Evolutionary conservation across 208 protist genomes (phyloP).

Genomic region (Acanthamoeba rhysodes): DNA sequence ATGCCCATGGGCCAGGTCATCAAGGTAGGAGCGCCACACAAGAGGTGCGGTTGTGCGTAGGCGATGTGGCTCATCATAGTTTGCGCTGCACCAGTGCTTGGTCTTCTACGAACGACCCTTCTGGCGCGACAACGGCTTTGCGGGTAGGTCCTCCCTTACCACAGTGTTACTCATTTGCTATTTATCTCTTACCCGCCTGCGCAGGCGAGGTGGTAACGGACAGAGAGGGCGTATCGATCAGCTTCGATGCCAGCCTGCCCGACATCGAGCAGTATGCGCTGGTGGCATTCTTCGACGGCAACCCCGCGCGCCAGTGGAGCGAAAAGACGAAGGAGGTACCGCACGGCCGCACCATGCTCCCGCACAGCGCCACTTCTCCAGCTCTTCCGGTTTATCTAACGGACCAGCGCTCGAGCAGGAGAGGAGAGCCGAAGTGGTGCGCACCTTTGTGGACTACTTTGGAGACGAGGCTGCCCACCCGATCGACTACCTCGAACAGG

Average conservation of each 20-base stretch:
- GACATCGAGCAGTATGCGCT: constrained; percentile 53
- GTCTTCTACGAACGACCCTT: constrained; percentile 75
- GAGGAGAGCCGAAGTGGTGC: not conserved
- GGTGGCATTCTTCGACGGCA: constrained; percentile 77
- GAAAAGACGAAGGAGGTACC: not conserved
- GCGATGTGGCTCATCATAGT: not conserved
- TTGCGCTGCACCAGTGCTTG: not conserved
- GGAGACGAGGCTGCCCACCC: constrained; percentile 1
- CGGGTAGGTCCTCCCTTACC: not conserved
- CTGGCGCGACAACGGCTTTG: constrained; percentile 70
- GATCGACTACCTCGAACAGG: constrained; percentile 44
- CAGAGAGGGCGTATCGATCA: not conserved
- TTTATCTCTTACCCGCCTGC: too few species aligned
- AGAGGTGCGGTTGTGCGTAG: not conserved
- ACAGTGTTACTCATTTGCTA: too few species aligned
- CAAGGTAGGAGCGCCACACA: constrained; percentile 21
- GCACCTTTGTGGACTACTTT: not conserved
- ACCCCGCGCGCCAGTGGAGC: constrained; percentile 32
- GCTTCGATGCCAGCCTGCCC: constrained; percentile 59
- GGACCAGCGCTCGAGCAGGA: not conserved
- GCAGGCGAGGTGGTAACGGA: constrained; percentile 64
- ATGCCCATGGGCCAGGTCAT: constrained; percentile 79
- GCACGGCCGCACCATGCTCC: not conserved
- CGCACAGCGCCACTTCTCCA: not conserved
- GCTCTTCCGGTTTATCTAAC: not conserved